These are phyloP conservation scores for Neofusicoccum laricinum DNA, from an alignment of 2,329 filamentous ascomycete species.

Conservation along the genomic window DNA sequence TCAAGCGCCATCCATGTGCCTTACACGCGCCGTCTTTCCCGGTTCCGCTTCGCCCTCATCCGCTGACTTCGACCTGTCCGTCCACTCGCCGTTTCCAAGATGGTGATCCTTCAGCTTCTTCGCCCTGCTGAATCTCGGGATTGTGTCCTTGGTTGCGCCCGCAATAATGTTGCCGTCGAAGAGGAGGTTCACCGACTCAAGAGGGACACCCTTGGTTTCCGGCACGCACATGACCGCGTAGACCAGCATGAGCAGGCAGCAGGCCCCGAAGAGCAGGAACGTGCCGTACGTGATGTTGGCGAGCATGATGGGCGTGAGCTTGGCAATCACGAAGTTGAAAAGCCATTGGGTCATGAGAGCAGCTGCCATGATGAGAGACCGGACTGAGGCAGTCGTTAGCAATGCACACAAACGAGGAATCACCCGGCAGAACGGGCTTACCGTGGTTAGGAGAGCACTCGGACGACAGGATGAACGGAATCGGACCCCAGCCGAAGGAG, in stretches of 20 bases:
- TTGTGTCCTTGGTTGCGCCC: slow-evolving; percentile 21
- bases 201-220: slow-evolving; percentile 43
- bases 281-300: slow-evolving; percentile 43
- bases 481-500: slow-evolving; percentile 45
- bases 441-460: slow-evolving; percentile 41
- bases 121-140: slow-evolving; percentile 10
- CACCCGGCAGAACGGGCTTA: slow-evolving; percentile 16
- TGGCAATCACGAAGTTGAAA: slow-evolving; percentile 37
- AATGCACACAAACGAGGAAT: neutral
- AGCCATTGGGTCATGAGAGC: slow-evolving; percentile 48
- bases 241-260: slow-evolving; percentile 42
- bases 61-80: neutral
- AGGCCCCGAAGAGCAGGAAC: slow-evolving; percentile 41
- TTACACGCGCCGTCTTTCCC: neutral
- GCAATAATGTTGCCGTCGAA: slow-evolving; percentile 43
- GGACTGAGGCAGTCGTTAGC: slow-evolving; percentile 23
- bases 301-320: slow-evolving; percentile 44
- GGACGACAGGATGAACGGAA: slow-evolving; percentile 43
- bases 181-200: slow-evolving; percentile 41
- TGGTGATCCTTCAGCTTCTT: slow-evolving; percentile 11
- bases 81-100: neutral
- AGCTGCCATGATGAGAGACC: slow-evolving; percentile 42
- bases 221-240: slow-evolving; percentile 43
- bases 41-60: neutral
- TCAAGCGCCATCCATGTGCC: neutral